Conservation (phyloP, 345 rosid genomes). For the Laguncularia racemosa region DNA sequence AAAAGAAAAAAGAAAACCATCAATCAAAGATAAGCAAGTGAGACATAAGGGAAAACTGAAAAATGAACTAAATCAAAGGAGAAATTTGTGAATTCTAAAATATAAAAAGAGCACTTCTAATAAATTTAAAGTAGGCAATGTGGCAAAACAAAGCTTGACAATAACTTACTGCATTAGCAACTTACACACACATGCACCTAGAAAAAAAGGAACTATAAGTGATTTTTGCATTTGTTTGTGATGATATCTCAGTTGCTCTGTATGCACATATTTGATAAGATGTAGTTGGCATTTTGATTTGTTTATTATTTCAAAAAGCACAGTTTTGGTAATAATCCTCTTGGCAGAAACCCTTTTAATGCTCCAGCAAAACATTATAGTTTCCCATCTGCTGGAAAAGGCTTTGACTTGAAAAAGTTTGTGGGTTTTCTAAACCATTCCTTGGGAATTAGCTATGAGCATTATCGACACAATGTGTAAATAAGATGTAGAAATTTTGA, state of each 20-base stretch:
- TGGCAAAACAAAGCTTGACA: too few species aligned
- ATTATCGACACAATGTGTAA: constrained; percentile 30
- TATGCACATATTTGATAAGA: constrained; percentile 13
- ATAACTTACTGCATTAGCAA: too few species aligned
- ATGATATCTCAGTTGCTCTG: constrained; percentile 1
- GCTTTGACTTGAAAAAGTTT: constrained; percentile 39
- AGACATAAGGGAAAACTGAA: too few species aligned
- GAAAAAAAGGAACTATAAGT: neutral
- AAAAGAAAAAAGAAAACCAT: too few species aligned
- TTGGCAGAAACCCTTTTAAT: constrained; percentile 45
- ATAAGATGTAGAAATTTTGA: constrained; percentile 25
- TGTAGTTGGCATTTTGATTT: constrained; percentile 25
- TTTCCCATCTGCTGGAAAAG: constrained; percentile 31
- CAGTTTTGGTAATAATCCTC: constrained; percentile 43
- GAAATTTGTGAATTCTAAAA: too few species aligned
- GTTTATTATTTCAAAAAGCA: constrained; percentile 49
- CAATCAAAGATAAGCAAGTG: too few species aligned
- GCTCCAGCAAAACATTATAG: constrained; percentile 40
- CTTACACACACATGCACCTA: too few species aligned
- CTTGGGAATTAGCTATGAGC: constrained; percentile 32
- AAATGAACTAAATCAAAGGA: too few species aligned
- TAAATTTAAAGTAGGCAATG: too few species aligned
- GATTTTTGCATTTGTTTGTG: neutral
- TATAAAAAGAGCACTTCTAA: too few species aligned
- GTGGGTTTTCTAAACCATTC: constrained; percentile 28